Base-by-base conservation (phyloP, 2,329 filamentous ascomycete genomes). In the Aphanoascus verrucosus region DNA sequence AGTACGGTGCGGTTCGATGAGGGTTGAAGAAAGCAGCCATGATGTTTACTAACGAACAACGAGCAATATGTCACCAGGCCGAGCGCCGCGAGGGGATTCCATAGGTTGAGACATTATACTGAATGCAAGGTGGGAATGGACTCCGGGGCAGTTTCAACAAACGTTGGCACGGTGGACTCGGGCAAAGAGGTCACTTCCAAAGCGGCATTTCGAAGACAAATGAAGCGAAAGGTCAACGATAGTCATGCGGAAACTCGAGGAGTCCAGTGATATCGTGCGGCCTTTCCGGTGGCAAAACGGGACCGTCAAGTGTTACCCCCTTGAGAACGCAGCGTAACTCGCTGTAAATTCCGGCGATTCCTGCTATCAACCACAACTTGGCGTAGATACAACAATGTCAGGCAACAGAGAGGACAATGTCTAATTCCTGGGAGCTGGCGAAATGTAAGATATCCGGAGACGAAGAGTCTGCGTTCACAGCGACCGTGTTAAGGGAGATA, bases 11-110 rank as follows among this genome's bases (percentile, higher is more conserved):
- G 20, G 56, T 40, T 28, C 23, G 23, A 7, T 7, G 23, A 46
- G 11, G 17, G 38, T 43, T n/a, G 49, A 54, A 44, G 28, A 47
- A 35, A 47, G 50, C 54, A 55, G 56, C 44, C 47, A 19, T 6
- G 17, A 19, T 23, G 32, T 20, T 34, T 49, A 72, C 72, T 65
- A 65, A 74, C 72, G 72, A 59, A 73, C 63, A 56, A 73, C 72
- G 11, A 73, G 63, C 23, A 74, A 62, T 54, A 69, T 60, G 63
- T 74, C 71, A 35, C 72, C 72, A 32, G 70, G 69, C 47, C 57
- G 61, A 42, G 67, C 67, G 55, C 65, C 64, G 50, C 64, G 65
- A 44, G 69, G 67, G 52, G 67, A 67, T 40, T 63, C 57, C 48
- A 53, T 20, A 47, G 59, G 48, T 34, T 64, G 59, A 54, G 68